These are phyloP conservation scores for Castanopsis chinensis DNA, from an alignment of 306 rosid species.

Conservation along the genomic window DNA sequence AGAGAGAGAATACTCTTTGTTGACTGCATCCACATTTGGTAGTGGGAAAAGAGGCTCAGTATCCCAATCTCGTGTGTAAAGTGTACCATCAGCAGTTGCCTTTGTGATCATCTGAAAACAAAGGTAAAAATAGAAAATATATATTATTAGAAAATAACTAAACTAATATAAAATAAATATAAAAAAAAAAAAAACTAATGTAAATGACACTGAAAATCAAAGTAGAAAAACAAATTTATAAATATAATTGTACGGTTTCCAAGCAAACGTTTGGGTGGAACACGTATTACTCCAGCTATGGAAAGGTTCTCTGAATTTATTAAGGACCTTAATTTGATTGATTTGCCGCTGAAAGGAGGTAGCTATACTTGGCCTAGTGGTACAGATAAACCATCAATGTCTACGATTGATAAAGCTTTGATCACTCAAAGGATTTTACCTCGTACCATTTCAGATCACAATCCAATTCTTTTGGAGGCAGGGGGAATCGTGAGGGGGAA, in stretches of 20 bases:
- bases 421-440: too few species aligned
- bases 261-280: too few species aligned
- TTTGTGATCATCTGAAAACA: constrained; percentile 76
- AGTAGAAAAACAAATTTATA: background rate
- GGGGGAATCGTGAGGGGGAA: too few species aligned
- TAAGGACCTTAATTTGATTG: too few species aligned
- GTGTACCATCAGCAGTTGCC: constrained; percentile 94
- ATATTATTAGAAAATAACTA: constrained; percentile 2
- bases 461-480: too few species aligned
- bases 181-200: constrained; percentile 14
- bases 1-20: constrained; percentile 53
- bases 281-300: too few species aligned
- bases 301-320: too few species aligned
- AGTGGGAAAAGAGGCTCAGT: constrained; percentile 83
- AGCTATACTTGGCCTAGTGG: too few species aligned
- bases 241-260: background rate
- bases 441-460: too few species aligned
- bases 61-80: constrained; percentile 83
- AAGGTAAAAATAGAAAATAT: background rate
- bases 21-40: constrained; percentile 55
- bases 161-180: constrained; percentile 10
- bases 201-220: background rate
- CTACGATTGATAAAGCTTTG: too few species aligned
- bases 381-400: too few species aligned
- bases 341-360: too few species aligned